These are phyloP conservation scores for Cutaneotrichosporon sp. DNA, from an alignment of 1,284 basidiomycete genomes.

Conservation along the genomic window DNA sequence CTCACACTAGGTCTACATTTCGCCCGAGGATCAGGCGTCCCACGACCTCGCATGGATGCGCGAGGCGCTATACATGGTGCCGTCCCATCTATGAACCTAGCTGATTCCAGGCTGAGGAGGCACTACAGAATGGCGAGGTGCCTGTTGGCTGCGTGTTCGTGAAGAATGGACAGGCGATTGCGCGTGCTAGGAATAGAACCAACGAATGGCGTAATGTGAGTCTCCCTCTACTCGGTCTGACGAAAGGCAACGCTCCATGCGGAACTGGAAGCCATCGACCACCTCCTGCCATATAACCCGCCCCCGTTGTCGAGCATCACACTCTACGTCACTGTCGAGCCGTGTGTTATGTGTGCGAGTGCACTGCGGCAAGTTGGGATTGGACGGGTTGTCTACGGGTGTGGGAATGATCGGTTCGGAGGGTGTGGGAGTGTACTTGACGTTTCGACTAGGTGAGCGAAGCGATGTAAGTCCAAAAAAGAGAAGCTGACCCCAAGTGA, in stretches of 20 bases:
- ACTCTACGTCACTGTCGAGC: conserved; percentile 97
- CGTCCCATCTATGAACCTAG: conserved; percentile 17
- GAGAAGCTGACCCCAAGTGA: conserved; percentile 9
- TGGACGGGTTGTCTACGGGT: conserved; percentile 86
- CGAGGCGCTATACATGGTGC: conserved; percentile 51
- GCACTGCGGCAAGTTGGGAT: conserved; percentile 93
- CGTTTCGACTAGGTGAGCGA: conserved; percentile 69
- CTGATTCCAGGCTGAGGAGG: conserved; percentile 62
- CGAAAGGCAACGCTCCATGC: conserved; percentile 90
- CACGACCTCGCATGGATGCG: conserved; percentile 52
- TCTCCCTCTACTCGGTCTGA: conserved; percentile 9
- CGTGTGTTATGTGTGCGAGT: conserved; percentile 98
- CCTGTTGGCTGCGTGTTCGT: conserved; percentile 98
- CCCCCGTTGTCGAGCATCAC: conserved; percentile 72
- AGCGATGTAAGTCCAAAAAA: no score
- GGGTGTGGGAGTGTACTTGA: conserved; percentile 94
- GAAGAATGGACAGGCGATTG: conserved; percentile 70
- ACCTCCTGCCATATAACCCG: conserved; percentile 67
- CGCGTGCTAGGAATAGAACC: conserved; percentile 85
- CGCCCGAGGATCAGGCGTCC: conserved; percentile 45
- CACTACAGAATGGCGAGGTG: conserved; percentile 79
- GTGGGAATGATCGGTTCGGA: conserved; percentile 94
- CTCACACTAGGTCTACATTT: conserved; percentile 41
- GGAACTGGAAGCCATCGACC: conserved; percentile 94
- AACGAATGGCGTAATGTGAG: conserved; percentile 88